Conservation (phyloP, 2,329 filamentous ascomycete genomes). For the Thelonectria rubi region DNA sequence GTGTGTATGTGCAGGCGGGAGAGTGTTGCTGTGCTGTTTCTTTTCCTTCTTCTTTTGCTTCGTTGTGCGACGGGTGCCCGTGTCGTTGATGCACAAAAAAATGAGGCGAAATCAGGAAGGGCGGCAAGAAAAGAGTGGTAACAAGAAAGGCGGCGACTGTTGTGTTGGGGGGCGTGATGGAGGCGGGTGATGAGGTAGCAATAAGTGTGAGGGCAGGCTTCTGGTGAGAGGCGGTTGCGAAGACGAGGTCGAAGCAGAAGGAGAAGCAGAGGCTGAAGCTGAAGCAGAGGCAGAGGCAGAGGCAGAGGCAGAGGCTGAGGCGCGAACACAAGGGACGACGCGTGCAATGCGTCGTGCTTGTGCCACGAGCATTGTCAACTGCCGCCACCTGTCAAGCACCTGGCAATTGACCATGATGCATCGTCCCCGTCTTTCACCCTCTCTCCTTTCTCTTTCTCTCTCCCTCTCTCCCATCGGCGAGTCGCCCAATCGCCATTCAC, state of each 20-base stretch:
- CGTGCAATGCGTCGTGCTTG: conserved; percentile 21
- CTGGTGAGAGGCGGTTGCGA: not conserved
- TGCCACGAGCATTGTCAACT: conserved; percentile 12
- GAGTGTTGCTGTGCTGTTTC: not conserved
- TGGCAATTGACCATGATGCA: conserved; percentile 6
- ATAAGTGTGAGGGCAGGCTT: not conserved
- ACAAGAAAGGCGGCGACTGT: conserved; percentile 1
- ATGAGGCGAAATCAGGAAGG: conserved; percentile 14
- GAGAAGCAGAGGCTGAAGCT: not conserved
- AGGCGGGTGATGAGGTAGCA: not conserved
- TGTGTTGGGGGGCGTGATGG: not conserved
- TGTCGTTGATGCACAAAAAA: conserved; percentile 10
- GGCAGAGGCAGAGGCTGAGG: conserved; percentile 1
- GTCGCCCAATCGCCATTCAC: conserved; percentile 17
- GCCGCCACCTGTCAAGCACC: conserved; percentile 20
- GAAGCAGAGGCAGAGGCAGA: not conserved
- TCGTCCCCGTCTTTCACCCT: not conserved
- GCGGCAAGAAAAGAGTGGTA: conserved; percentile 2
- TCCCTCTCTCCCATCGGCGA: not conserved
- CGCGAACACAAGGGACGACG: conserved; percentile 15
- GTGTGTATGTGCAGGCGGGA: not conserved
- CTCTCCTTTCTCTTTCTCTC: not conserved
- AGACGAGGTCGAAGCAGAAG: conserved; percentile 4
- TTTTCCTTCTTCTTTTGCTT: not conserved
- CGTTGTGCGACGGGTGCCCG: conserved; percentile 4